Percentiles rank a stretch among this genome's conserved stretches.
Conservation (phyloP, 805 yeast species). For the Candida andamanensis region DNA sequence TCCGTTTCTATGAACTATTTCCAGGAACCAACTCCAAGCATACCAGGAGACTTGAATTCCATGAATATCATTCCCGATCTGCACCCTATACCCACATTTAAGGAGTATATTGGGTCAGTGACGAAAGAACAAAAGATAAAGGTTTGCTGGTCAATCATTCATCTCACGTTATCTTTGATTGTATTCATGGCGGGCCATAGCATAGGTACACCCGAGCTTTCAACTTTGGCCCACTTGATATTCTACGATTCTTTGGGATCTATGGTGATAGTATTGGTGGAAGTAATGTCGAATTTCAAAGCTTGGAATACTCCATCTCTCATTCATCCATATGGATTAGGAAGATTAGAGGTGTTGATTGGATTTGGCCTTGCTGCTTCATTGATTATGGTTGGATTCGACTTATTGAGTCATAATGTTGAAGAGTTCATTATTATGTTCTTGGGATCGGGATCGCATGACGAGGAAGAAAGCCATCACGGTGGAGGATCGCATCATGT, state of each 20-base stretch:
- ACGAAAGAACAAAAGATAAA: constrained; percentile 53
- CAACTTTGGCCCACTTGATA: constrained; percentile 80
- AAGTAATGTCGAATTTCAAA: constrained; percentile 83
- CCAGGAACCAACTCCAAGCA: constrained; percentile 72
- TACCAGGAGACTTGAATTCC: constrained; percentile 38
- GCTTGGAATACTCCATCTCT: constrained; percentile 84
- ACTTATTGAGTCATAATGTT: constrained; percentile 76
- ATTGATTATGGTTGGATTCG: constrained; percentile 85
- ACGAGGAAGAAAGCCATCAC: constrained; percentile 20
- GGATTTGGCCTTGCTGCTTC: constrained; percentile 86
- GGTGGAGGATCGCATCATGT: constrained; percentile 36
- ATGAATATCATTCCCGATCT: constrained; percentile 54
- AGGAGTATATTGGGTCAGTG: constrained; percentile 60
- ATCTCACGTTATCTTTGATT: constrained; percentile 47
- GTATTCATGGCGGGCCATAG: constrained; percentile 59
- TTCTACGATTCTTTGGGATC: constrained; percentile 85
- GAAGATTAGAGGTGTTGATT: constrained; percentile 81
- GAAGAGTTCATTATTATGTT: constrained; percentile 61
- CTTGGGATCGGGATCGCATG: constrained; percentile 16
- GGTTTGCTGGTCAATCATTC: constrained; percentile 54
- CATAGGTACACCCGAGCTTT: constrained; percentile 53
- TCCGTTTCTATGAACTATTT: constrained; percentile 94
- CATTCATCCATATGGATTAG: constrained; percentile 86
- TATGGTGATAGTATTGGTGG: constrained; percentile 61
- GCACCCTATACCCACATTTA: constrained; percentile 66